Evolutionary conservation across 2,329 filamentous ascomycete species (phyloP).

Genomic region (Claviceps maximensis): DNA sequence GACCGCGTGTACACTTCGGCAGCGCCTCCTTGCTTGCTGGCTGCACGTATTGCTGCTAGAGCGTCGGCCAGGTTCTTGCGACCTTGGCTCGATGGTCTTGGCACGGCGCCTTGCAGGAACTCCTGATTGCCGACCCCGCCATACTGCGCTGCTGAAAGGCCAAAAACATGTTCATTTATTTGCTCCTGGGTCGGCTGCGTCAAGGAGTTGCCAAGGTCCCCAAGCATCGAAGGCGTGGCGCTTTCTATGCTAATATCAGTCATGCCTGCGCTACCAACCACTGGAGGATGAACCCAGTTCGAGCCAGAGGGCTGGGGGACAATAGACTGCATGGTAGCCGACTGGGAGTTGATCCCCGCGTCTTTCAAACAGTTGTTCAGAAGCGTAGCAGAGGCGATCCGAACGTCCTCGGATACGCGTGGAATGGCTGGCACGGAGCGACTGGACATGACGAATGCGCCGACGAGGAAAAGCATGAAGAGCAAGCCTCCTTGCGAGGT

Average conservation of each 20-base stretch:
- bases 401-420: slow-evolving; percentile 67
- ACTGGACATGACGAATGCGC: slow-evolving; percentile 90
- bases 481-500: slow-evolving; percentile 70
- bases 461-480: slow-evolving; percentile 91
- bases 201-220: slow-evolving; percentile 53
- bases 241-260: slow-evolving; percentile 22
- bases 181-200: slow-evolving; percentile 71
- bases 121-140: slow-evolving; percentile 58
- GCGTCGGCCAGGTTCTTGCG: slow-evolving; percentile 69
- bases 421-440: slow-evolving; percentile 59
- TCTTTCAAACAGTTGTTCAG: slow-evolving; percentile 75
- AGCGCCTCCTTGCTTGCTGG: slow-evolving; percentile 52
- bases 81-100: slow-evolving; percentile 44
- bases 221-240: slow-evolving; percentile 46
- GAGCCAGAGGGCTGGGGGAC: slow-evolving; percentile 40
- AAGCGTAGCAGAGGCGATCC: slow-evolving; percentile 62
- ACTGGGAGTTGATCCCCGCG: slow-evolving; percentile 43
- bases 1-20: slow-evolving; percentile 89
- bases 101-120: slow-evolving; percentile 47
- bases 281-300: slow-evolving; percentile 28
- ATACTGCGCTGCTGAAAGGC: slow-evolving; percentile 76
- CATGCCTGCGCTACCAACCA: slow-evolving; percentile 30
- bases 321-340: slow-evolving; percentile 30
- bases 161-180: slow-evolving; percentile 77
- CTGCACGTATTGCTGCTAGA: slow-evolving; percentile 62